Evolutionary conservation across 2,329 filamentous ascomycete genomes (phyloP).

Genomic region (Colletotrichum spaethianum): DNA sequence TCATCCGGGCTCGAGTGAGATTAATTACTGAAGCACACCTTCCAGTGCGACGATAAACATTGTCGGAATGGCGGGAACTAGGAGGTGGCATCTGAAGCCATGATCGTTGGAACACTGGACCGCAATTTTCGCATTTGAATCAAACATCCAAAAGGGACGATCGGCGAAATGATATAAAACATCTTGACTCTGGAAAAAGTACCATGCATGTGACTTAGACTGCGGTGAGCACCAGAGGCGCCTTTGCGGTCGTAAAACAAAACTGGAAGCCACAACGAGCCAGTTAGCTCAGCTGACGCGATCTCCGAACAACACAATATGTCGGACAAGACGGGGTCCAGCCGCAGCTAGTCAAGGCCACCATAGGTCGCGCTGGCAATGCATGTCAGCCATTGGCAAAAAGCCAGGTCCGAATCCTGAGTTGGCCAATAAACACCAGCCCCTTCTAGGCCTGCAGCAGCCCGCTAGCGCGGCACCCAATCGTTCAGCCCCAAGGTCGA

Average conservation of each 20-base stretch:
- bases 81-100: no score
- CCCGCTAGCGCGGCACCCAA: constrained; percentile 30
- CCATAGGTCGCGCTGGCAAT: constrained; percentile 33
- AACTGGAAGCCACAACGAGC: no score
- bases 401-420: constrained; percentile 6
- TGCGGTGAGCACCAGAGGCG: no score
- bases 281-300: no score
- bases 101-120: background rate
- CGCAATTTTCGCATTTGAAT: background rate
- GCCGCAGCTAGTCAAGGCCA: constrained; percentile 1
- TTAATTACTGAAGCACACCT: no score
- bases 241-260: no score
- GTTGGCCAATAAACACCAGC: constrained; percentile 5
- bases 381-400: constrained; percentile 17
- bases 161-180: background rate
- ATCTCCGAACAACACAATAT: background rate
- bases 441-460: constrained; percentile 25
- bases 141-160: background rate
- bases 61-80: no score
- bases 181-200: no score
- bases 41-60: no score
- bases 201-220: no score
- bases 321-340: constrained; percentile 1
- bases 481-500: constrained; percentile 23
- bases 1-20: no score